Evolutionary conservation across 2,329 filamentous ascomycete genomes (phyloP).

Genomic region (Fusarium sterilihyphosum): DNA sequence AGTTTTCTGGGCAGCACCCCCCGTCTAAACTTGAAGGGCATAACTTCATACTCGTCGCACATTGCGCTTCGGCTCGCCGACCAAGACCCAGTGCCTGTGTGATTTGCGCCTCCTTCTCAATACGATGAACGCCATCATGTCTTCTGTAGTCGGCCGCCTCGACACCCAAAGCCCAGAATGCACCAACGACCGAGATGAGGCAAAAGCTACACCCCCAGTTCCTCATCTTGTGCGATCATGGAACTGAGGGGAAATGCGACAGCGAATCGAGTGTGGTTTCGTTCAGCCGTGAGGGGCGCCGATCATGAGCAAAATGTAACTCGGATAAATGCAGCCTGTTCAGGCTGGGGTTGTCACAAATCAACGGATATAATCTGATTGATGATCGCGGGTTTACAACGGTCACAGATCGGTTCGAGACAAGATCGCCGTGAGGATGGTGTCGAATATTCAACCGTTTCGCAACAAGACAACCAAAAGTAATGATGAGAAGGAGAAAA

Average conservation of each 20-base stretch:
- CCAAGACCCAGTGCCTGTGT: conserved; percentile 33
- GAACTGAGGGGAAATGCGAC: conserved; percentile 27
- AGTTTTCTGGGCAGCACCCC: conserved; percentile 60
- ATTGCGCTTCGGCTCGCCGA: conserved; percentile 35
- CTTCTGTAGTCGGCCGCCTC: conserved; percentile 44
- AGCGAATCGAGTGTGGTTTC: conserved; percentile 5
- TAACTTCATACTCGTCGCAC: conserved; percentile 42
- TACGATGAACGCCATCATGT: conserved; percentile 46
- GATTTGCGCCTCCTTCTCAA: conserved; percentile 44
- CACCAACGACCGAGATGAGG: conserved; percentile 29
- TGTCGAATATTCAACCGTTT: background rate
- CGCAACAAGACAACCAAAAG: background rate
- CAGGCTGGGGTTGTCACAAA: conserved; percentile 5
- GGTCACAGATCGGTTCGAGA: conserved; percentile 7
- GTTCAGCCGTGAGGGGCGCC: conserved; percentile 6
- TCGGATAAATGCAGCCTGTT: conserved; percentile 14
- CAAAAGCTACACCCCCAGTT: conserved; percentile 35
- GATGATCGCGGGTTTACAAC: conserved; percentile 1
- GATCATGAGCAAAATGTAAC: conserved; percentile 22
- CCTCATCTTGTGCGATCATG: conserved; percentile 35
- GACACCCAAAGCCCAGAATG: conserved; percentile 31
- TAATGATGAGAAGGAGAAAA: conserved; percentile 11
- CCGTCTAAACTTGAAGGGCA: conserved; percentile 55
- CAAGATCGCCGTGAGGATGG: background rate
- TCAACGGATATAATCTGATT: background rate